phyloP scores from a whole-genome alignment of 208 protist species.

The Wallacemonas sp. region DNA sequence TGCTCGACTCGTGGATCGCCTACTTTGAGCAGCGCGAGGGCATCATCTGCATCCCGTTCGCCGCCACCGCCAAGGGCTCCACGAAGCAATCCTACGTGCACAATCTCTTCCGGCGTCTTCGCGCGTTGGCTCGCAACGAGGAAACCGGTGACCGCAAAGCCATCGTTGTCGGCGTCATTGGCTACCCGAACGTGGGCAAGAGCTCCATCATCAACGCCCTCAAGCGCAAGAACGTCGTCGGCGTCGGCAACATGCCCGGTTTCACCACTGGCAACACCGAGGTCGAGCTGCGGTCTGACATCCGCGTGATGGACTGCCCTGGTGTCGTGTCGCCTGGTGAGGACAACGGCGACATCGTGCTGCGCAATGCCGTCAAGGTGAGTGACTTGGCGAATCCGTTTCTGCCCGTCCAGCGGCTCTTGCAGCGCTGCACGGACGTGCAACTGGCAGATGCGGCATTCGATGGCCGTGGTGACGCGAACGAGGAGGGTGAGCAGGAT shows the following conservation, averaged over 20 bases:
- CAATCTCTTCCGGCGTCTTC: constrained; percentile 92
- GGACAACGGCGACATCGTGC: constrained; percentile 91
- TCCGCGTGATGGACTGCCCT: constrained; percentile 97
- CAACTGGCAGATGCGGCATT: constrained; percentile 13
- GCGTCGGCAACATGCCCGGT: constrained; percentile 93
- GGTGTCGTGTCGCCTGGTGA: constrained; percentile 94
- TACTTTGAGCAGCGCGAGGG: constrained; percentile 86
- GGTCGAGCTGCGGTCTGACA: constrained; percentile 95
- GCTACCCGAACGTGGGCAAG: constrained; percentile 99
- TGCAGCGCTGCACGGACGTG: constrained; percentile 77
- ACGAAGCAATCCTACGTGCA: constrained; percentile 53
- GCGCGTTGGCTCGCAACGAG: constrained; percentile 80
- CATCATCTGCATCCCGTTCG: constrained; percentile 82
- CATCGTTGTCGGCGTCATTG: constrained; percentile 97
- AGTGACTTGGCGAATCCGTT: constrained; percentile 94
- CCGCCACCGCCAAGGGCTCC: constrained; percentile 82
- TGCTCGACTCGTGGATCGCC: constrained; percentile 82
- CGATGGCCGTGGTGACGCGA: too few relatives aligned
- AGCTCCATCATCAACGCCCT: constrained; percentile 97
- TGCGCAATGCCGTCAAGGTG: constrained; percentile 95
- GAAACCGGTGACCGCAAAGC: constrained; percentile 82
- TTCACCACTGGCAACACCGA: constrained; percentile 95
- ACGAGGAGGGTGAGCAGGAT: constrained; percentile 39
- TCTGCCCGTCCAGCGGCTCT: constrained; percentile 85
- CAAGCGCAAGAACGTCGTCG: constrained; percentile 93